Conservation (phyloP, 139 green algal genomes). For the Coelastrella sp. region DNA sequence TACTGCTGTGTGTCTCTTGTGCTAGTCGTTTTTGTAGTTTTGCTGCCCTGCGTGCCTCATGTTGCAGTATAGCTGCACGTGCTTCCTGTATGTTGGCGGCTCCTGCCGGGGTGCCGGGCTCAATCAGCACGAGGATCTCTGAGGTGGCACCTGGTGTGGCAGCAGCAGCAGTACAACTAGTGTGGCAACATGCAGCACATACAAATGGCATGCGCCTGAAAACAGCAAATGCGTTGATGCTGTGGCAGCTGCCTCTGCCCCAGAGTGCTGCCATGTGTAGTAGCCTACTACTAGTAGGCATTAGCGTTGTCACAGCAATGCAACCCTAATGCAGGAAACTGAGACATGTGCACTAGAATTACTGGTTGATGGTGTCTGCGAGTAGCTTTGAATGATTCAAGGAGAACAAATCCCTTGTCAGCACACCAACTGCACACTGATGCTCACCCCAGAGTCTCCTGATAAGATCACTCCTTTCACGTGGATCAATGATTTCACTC, state of each 20-base stretch:
- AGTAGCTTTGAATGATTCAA: no score
- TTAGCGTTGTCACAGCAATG: no score
- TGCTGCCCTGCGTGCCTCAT: constrained; percentile 37
- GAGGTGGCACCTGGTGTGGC: constrained; percentile 15
- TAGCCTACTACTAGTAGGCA: no score
- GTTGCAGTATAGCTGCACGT: constrained; percentile 51
- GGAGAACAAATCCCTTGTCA: not conserved
- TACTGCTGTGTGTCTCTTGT: not conserved
- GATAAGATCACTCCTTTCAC: constrained; percentile 6
- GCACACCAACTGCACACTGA: not conserved
- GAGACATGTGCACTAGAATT: no score
- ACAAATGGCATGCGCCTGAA: not conserved
- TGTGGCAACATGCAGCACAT: not conserved
- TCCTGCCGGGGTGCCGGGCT: constrained; percentile 84
- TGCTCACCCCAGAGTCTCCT: constrained; percentile 42
- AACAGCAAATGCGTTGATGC: no score
- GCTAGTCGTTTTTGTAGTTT: constrained; percentile 18
- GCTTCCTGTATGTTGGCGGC: constrained; percentile 66
- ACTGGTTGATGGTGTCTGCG: no score
- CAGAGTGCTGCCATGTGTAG: no score
- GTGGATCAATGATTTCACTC: constrained; percentile 53
- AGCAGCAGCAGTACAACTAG: constrained; percentile 12
- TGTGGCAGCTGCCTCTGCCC: no score
- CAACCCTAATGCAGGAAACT: no score
- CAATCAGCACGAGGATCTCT: constrained; percentile 81